Base-by-base conservation (phyloP, 2,329 filamentous ascomycete genomes). In the Claviceps maximensis region DNA sequence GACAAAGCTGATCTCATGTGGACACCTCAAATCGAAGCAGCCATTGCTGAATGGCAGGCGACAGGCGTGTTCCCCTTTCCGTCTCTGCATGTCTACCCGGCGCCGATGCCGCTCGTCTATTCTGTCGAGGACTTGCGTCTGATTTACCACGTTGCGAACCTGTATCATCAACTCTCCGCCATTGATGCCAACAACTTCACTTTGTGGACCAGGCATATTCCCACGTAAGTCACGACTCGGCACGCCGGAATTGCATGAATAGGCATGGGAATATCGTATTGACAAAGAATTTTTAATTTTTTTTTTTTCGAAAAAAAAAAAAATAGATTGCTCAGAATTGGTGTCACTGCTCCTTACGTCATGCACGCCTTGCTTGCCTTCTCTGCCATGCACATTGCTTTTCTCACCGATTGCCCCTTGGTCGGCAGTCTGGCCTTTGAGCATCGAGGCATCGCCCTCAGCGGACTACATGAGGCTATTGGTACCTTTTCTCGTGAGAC, bases 281-380 rank as follows among this genome's bases (percentile, higher is more conserved):
- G 38, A 41, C 38, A n/a, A n/a, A n/a, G n/a, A n/a, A n/a, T 40
- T 19, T 41, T 29, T 29, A 4, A 4, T 29, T 29, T 29, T 29
- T 29, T 8, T 29, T 29, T 29, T 29, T 36, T 29, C 19, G 1
- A 8, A 41, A 36, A 21, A 36, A 12, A 21, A 2, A 4, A 45
- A 10, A 17, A 17, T 45, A 70, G 59, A 53, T 57, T 67, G 38
- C 77, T 98, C 58, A 83, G 84, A 60, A 86, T 95, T 63, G 89
- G 88, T 53, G 79, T 89, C 49, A 83, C 83, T 19, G 84, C 90
- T 65, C 77, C 83, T 52, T 97, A 93, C 70, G 90, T 96, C 60
- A 95, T 97, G 89, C 87, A 94, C 69, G 84, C 91, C 15, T 77
- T 97, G 60, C 78, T 97, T 52, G 89, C 89, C 6, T 87, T 97